phyloP scores from a whole-genome alignment of 139 green algal genomes.

The Auxenochlorella protothecoides region DNA sequence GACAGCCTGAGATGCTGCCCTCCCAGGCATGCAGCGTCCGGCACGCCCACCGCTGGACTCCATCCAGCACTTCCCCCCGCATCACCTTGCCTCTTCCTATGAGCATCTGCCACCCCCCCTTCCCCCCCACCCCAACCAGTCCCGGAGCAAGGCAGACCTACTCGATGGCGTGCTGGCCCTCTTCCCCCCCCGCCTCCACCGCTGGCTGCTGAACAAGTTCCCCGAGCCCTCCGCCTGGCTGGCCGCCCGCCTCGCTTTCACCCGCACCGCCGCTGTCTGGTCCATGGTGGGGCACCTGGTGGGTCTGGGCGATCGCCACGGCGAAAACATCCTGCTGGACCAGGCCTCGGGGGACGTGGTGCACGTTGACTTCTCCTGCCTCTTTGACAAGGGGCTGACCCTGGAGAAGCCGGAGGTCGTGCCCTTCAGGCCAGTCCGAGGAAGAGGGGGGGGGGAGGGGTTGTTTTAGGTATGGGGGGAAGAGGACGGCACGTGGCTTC shows the following conservation, averaged over 20 bases:
- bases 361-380: slow-evolving; percentile 93
- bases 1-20: no score
- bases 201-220: slow-evolving; percentile 64
- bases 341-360: slow-evolving; percentile 36
- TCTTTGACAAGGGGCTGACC: slow-evolving; percentile 82
- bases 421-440: slow-evolving; percentile 56
- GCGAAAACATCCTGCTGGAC: slow-evolving; percentile 94
- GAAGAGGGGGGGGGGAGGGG: not conserved
- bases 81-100: no score
- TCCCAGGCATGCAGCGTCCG: no score
- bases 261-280: slow-evolving; percentile 62
- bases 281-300: slow-evolving; percentile 53
- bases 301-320: slow-evolving; percentile 76
- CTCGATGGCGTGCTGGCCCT: slow-evolving; percentile 52
- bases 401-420: slow-evolving; percentile 85
- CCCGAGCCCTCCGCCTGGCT: slow-evolving; percentile 80
- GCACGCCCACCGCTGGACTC: no score
- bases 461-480: not conserved
- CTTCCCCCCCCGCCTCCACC: slow-evolving; percentile 77
- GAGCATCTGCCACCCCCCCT: no score
- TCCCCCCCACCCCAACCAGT: no score
- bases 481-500: no score
- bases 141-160: slow-evolving; percentile 19
- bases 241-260: slow-evolving; percentile 61
- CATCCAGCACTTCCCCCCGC: no score